A percentile compares a stretch with the other conserved stretches of the same genome.
Conservation (phyloP, 2,329 filamentous ascomycete species). For the Davidsoniella virescens region DNA sequence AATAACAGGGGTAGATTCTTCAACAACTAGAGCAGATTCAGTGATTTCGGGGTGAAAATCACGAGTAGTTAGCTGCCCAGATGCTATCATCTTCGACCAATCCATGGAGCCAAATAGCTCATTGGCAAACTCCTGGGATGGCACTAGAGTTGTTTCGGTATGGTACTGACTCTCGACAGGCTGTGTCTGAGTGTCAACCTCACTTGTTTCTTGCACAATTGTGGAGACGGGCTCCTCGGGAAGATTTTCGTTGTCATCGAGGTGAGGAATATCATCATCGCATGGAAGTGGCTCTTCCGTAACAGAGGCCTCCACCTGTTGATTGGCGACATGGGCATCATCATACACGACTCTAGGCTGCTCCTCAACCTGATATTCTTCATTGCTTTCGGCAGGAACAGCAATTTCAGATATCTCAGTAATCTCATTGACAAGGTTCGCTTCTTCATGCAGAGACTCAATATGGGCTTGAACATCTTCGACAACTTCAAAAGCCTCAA, state of each 20-base stretch:
- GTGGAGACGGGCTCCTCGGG: not conserved
- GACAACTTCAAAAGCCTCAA: not conserved
- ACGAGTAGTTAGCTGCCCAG: not conserved
- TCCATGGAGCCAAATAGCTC: slow-evolving; percentile 5
- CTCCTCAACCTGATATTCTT: not conserved
- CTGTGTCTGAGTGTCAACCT: not conserved
- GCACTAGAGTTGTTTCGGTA: not conserved
- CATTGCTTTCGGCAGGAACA: not conserved
- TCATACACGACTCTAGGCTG: not conserved
- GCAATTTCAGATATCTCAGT: not conserved
- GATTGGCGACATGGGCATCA: too few species aligned
- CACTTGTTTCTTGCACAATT: not conserved
- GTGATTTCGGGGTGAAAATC: not conserved
- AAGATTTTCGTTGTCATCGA: not conserved
- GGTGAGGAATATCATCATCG: not conserved
- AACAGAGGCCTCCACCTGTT: too few species aligned
- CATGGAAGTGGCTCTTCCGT: too few species aligned
- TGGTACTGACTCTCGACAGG: not conserved
- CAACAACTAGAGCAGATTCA: not conserved
- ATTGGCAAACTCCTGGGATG: slow-evolving; percentile 3
- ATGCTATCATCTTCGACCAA: not conserved
- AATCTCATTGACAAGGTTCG: not conserved
- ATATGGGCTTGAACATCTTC: not conserved
- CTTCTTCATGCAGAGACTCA: too few species aligned
- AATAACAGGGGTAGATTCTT: not conserved